These are phyloP conservation scores for Bullera alba DNA, from an alignment of 768 basidiomycete genomes.

Conservation along the genomic window DNA sequence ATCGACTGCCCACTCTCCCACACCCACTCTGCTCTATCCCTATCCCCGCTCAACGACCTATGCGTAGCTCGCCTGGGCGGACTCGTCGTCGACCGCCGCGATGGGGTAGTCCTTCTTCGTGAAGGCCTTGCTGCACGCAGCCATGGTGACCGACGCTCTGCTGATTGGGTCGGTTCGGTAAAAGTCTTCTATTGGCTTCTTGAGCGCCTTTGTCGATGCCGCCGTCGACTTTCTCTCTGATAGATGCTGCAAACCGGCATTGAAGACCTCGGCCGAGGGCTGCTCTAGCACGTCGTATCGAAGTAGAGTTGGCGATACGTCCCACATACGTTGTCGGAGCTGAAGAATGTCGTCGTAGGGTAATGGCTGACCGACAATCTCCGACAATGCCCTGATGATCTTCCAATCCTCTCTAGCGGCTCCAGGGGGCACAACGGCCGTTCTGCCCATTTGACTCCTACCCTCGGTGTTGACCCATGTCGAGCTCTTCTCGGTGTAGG, in stretches of 20 bases:
- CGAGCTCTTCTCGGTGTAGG: constrained; percentile 83
- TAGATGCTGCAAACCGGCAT: constrained; percentile 61
- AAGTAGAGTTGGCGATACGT: constrained; percentile 81
- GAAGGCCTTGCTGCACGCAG: constrained; percentile 81
- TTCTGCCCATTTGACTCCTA: constrained; percentile 77
- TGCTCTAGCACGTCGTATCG: constrained; percentile 74
- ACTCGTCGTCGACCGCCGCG: background rate
- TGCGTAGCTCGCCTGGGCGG: constrained; percentile 35
- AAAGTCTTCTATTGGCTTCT: constrained; percentile 81
- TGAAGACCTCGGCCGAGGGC: constrained; percentile 67
- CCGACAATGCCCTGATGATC: constrained; percentile 83
- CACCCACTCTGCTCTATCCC: background rate
- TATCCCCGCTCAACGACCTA: constrained; percentile 8
- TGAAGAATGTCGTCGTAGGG: constrained; percentile 82
- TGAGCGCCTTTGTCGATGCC: constrained; percentile 51
- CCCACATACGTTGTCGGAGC: constrained; percentile 91
- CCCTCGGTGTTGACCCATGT: constrained; percentile 99
- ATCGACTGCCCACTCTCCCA: background rate
- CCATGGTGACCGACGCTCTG: constrained; percentile 90
- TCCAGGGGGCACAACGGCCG: constrained; percentile 90
- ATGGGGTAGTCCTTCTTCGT: constrained; percentile 51
- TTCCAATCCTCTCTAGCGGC: constrained; percentile 96
- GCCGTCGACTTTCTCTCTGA: constrained; percentile 56
- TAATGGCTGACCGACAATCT: constrained; percentile 68
- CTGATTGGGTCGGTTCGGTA: constrained; percentile 95